These are phyloP conservation scores for Bruguiera hainesii DNA, from an alignment of 441 rosid species.

Conservation along the genomic window DNA sequence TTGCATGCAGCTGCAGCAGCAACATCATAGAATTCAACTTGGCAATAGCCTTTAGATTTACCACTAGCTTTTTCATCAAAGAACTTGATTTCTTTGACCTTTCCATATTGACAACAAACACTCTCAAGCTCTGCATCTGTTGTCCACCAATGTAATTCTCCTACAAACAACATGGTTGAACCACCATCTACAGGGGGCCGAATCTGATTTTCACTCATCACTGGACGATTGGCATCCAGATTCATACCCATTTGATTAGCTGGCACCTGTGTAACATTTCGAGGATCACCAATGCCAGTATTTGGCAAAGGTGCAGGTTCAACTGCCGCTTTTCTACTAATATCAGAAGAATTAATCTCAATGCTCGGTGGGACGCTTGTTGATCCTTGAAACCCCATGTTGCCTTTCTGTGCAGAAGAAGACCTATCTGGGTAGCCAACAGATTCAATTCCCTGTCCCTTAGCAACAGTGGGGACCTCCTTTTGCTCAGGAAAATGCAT, in stretches of 20 bases:
- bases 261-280: conserved; percentile 40
- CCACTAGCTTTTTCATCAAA: conserved; percentile 95
- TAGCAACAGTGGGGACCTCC: conserved; percentile 39
- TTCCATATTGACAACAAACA: conserved; percentile 74
- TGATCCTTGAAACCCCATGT: conserved; percentile 44
- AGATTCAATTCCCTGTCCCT: conserved; percentile 46
- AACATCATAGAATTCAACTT: conserved; percentile 79
- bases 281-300: conserved; percentile 41
- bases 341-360: conserved; percentile 39
- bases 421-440: conserved; percentile 43
- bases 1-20: conserved; percentile 75
- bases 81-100: conserved; percentile 82
- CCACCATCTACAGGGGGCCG: conserved; percentile 68
- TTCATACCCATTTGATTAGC: conserved; percentile 51
- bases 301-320: conserved; percentile 47
- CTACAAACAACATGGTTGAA: conserved; percentile 77
- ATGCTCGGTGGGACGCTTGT: conserved; percentile 36
- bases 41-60: conserved; percentile 92
- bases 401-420: conserved; percentile 44
- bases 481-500: conserved; percentile 29
- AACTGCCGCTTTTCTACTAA: conserved; percentile 36
- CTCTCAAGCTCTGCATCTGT: conserved; percentile 93
- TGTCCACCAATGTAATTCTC: conserved; percentile 99
- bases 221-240: conserved; percentile 36
- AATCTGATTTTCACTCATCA: conserved; percentile 62